Evolutionary conservation across 768 basidiomycete genomes (phyloP), one percentile per base, ranked within the genome.

Genomic region (Lactifluus hygrophoroides): DNA sequence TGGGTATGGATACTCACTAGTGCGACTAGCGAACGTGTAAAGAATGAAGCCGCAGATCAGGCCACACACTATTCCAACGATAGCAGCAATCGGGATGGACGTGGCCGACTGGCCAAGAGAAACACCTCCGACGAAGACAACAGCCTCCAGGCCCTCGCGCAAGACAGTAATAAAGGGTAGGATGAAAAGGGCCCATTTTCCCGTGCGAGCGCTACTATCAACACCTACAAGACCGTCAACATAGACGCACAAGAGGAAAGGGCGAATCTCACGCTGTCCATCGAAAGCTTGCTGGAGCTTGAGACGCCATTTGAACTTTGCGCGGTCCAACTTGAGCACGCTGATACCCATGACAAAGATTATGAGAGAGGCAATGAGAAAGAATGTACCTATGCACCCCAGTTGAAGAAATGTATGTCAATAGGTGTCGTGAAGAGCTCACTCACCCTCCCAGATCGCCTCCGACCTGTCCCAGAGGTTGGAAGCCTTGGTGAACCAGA

Each of bases 261-360:
- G 35, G 13, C 21, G 46, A 2, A n/a, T 66, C 78, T 38, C 60
- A 83, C 85, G 63, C 56, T 80, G 71, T 16, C 76, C 79, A 23
- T 77, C 74, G 73, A 97, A 96, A 0, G 94, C 88, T 13, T 75
- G 76, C 56, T 84, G 77, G 48, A 98, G 83, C 75, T 95, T 96
- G 67, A 90, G 72, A 64, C 90, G 82, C 95, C 95, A 99, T 71
- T 90, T 93, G n/a, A 86, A 80, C 69, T 92, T 89, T 11, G 95
- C 88, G 67, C 86, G 79, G 71, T 98, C 94, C 81, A 99, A 85
- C 69, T 90, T 93, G 60, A 99, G 82, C 88, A 98, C 94, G 35
- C 88, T 86, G 38, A 97, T 67, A 3, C 91, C 94, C 92, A 97
- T 95, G 68, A 87, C 76, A 70, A 93, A 90, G 67, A 96, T 94